Conservation (phyloP, 23 red algal species). For the Agarophyton chilense region DNA sequence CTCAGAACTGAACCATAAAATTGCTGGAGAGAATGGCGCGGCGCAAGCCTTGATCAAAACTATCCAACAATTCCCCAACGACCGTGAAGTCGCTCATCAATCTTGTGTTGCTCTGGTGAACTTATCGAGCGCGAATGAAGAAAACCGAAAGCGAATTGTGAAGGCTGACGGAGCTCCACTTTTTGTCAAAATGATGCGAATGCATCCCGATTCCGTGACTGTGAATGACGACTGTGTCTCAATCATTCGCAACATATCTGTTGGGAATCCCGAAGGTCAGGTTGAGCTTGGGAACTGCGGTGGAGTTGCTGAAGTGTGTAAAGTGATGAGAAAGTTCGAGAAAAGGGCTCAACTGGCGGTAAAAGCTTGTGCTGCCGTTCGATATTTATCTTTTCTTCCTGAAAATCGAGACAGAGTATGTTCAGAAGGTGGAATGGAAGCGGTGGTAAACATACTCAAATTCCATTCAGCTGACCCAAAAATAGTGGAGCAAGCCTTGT, state of each 20-base stretch:
- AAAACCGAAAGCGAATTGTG: constrained; percentile 53
- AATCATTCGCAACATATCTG: constrained; percentile 70
- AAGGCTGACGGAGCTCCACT: constrained; percentile 37
- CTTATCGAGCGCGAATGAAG: constrained; percentile 65
- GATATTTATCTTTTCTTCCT: constrained; percentile 70
- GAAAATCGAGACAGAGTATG: constrained; percentile 58
- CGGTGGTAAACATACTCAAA: constrained; percentile 52
- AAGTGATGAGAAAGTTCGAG: constrained; percentile 56
- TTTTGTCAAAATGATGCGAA: constrained; percentile 51
- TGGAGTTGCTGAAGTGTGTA: constrained; percentile 50
- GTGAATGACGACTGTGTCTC: constrained; percentile 68
- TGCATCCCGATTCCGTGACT: constrained; percentile 52
- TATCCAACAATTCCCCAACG: constrained; percentile 33
- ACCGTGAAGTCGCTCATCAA: constrained; percentile 79
- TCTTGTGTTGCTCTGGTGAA: constrained; percentile 74
- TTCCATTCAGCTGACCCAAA: not conserved
- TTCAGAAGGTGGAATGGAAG: constrained; percentile 43
- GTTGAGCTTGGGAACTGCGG: constrained; percentile 46
- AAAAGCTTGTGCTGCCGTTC: constrained; percentile 67
- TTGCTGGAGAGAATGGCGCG: constrained; percentile 42
- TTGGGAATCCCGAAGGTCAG: constrained; percentile 41
- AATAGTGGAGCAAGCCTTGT: constrained; percentile 62
- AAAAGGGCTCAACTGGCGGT: constrained; percentile 39
- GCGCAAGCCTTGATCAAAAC: constrained; percentile 42
- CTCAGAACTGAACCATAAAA: constrained; percentile 56